Base-by-base conservation (phyloP, 2,329 filamentous ascomycete species). In the Diplodia scrobiculata region DNA sequence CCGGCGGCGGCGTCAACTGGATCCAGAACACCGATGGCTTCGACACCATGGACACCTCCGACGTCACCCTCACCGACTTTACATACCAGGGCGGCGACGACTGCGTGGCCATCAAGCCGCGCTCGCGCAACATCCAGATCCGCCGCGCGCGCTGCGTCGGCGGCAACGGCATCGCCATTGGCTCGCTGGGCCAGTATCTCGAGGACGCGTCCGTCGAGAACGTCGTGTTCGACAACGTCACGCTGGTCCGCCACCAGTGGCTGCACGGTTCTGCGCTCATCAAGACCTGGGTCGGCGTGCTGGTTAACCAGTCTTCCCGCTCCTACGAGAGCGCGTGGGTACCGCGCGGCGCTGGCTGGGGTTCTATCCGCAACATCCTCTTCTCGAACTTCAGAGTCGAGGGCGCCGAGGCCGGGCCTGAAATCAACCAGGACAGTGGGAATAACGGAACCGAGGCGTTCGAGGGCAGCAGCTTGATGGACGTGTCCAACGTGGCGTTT, bases 81-180 rank as follows among this genome's bases (percentile, higher is more conserved):
- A 74, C 78, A 5, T 86, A 84, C 69, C 82, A 84, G 74, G 84
- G 84, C 10, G 83, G 87, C 71, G 88, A 83, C 72, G 78, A 84
- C 66, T 91, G 89, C 75, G 83, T 87, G 29, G 83, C 84, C 48
- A 80, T 82, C 68, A 91, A 90, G 76, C 80, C 83, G 50, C 82
- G 89, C 75, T 87, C 86, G 66, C 82, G 86, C 75, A 86, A 88
- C 70, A 81, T 84, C 68, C 75, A 78, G 41, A 75, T 82, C 65
- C 80, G 84, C 65, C 88, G 85, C 72, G 70, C 80, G 4, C 80
- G 78, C 67, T 91, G 86, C 65, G 78, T 79, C 54, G 81, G 82
- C 13, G 84, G 84, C 2, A 86, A 86, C 67, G 80, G 79, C 62
- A 79, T 80, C 32, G 83, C 84, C 4, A 79, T 81, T 47, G 84